A percentile compares a stretch with the other conserved stretches of the same genome.
These are phyloP conservation scores for Ascochyta viciae-villosae DNA, from an alignment of 2,329 filamentous ascomycete species.

Conservation along the genomic window DNA sequence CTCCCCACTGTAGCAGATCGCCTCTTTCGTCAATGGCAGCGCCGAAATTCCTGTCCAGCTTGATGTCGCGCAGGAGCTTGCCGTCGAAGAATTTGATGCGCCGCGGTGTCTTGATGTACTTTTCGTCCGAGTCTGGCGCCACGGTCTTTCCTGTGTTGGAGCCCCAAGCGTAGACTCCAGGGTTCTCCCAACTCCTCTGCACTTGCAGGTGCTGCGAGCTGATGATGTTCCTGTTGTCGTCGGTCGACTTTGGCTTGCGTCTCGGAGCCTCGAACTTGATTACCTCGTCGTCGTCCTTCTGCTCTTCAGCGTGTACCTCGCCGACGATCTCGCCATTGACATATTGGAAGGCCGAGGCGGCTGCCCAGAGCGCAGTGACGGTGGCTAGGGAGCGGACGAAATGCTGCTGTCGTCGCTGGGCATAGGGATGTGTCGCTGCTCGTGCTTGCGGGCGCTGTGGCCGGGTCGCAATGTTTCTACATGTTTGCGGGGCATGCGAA, in stretches of 20 bases:
- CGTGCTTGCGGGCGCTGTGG: constrained; percentile 29
- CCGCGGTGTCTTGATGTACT: constrained; percentile 78
- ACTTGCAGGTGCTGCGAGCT: constrained; percentile 89
- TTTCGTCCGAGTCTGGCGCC: constrained; percentile 80
- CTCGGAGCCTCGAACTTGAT: constrained; percentile 73
- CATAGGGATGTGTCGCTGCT: constrained; percentile 47
- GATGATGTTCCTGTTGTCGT: constrained; percentile 77
- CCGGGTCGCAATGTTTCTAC: constrained; percentile 35
- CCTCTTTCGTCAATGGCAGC: constrained; percentile 88
- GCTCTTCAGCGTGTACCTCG: constrained; percentile 58
- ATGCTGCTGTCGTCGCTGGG: constrained; percentile 55
- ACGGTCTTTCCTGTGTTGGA: constrained; percentile 86
- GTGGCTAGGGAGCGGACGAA: constrained; percentile 54
- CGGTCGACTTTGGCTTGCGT: constrained; percentile 63
- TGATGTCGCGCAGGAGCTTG: constrained; percentile 83
- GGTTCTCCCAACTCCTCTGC: constrained; percentile 79
- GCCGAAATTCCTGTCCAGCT: constrained; percentile 81
- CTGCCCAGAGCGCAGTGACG: constrained; percentile 52
- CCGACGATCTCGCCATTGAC: constrained; percentile 50
- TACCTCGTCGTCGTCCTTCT: constrained; percentile 58
- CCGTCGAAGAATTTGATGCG: constrained; percentile 84
- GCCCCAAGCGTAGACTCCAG: constrained; percentile 93
- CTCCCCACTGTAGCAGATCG: constrained; percentile 91
- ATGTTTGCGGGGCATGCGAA: constrained; percentile 32
- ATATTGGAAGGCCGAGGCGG: constrained; percentile 55